phyloP scores from a whole-genome alignment of 2,329 filamentous ascomycete species.

The Penicillium sp. region DNA sequence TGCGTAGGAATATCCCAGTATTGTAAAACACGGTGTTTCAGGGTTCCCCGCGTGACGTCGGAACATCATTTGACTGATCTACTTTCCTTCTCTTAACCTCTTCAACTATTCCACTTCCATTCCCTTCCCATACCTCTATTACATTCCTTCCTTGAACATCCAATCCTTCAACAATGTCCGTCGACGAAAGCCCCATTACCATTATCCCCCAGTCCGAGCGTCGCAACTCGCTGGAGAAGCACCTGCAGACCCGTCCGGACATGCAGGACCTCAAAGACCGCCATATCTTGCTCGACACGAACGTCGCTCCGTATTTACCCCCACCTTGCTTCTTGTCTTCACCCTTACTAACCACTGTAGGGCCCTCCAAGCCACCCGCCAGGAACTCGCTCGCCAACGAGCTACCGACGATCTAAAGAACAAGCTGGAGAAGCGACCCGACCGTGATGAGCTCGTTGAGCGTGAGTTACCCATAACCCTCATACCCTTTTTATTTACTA shows the following conservation, averaged over 20 bases:
- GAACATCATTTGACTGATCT: conserved; percentile 19
- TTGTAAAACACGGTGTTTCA: background rate
- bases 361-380: conserved; percentile 57
- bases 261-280: conserved; percentile 61
- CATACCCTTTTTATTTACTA: background rate
- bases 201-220: conserved; percentile 49
- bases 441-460: conserved; percentile 72
- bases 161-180: conserved; percentile 7
- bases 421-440: conserved; percentile 57
- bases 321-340: background rate
- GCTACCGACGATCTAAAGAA: conserved; percentile 61
- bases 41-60: conserved; percentile 19
- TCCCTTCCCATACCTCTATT: background rate
- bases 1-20: background rate
- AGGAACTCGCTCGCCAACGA: conserved; percentile 61
- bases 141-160: background rate
- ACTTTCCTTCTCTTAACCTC: background rate
- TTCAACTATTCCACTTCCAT: background rate
- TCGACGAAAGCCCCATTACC: conserved; percentile 56
- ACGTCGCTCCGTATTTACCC: conserved; percentile 57
- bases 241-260: conserved; percentile 65
- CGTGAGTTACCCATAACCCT: conserved; percentile 48
- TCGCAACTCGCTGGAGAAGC: conserved; percentile 65
- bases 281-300: conserved; percentile 63
- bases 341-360: conserved; percentile 32